These are phyloP conservation scores for Drosera spatulata DNA, from an alignment of 179 eudicot genomes.

Conservation along the genomic window DNA sequence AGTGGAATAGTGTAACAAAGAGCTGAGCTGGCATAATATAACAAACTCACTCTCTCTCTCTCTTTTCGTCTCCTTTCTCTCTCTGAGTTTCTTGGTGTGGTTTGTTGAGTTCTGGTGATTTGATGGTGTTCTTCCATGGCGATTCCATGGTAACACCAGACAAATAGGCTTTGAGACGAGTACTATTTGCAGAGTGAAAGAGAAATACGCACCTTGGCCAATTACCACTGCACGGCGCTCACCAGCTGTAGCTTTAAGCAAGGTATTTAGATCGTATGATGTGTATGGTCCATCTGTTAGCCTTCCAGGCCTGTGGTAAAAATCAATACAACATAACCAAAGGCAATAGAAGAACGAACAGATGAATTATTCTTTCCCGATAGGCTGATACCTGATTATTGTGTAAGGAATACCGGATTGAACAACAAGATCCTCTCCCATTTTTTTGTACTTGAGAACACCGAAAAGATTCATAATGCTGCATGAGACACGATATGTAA, in stretches of 20 bases:
- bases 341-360: constrained; percentile 2
- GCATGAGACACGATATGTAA: not conserved
- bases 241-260: constrained; percentile 90
- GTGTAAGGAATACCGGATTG: constrained; percentile 85
- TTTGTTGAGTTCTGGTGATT: too few species aligned
- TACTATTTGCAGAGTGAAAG: not conserved
- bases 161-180: too few species aligned
- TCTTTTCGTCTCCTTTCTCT: too few species aligned
- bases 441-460: constrained; percentile 90
- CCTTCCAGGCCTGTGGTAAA: constrained; percentile 53
- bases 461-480: constrained; percentile 99
- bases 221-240: constrained; percentile 88
- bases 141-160: too few species aligned
- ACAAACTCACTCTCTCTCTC: too few species aligned
- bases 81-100: too few species aligned
- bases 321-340: too few species aligned
- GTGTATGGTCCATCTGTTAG: constrained; percentile 98
- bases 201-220: constrained; percentile 57
- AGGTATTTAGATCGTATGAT: constrained; percentile 91
- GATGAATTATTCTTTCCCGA: not conserved
- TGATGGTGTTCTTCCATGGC: too few species aligned
- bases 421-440: constrained; percentile 91
- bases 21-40: too few species aligned
- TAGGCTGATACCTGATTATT: constrained; percentile 49
- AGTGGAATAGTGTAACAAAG: too few species aligned